Evolutionary conservation across 805 yeast genomes (phyloP).

Genomic region (Pichia ethanolica): DNA sequence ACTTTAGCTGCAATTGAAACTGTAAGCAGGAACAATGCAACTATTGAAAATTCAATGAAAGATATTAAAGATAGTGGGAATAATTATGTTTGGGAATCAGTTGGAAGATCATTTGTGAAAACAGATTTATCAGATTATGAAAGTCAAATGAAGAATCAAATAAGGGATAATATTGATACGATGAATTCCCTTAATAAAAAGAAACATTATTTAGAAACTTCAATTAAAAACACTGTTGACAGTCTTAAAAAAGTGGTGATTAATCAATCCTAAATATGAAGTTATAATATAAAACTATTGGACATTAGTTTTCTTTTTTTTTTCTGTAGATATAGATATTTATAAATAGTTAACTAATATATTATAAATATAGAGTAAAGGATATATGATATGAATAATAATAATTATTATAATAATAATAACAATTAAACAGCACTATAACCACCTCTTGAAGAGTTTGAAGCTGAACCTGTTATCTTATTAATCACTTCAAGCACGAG

Average conservation of each 20-base stretch:
- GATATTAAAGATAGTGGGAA: slow-evolving; percentile 43
- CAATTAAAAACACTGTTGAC: slow-evolving; percentile 65
- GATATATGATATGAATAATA: background rate
- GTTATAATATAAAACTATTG: no score
- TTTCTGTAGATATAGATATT: background rate
- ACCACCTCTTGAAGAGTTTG: slow-evolving; percentile 59
- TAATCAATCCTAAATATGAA: background rate
- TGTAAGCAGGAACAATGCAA: slow-evolving; percentile 40
- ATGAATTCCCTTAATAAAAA: slow-evolving; percentile 57
- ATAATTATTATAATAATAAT: background rate
- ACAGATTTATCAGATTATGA: slow-evolving; percentile 41
- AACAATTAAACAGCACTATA: slow-evolving; percentile 74
- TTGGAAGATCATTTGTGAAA: slow-evolving; percentile 67
- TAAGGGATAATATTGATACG: slow-evolving; percentile 48
- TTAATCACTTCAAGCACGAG: slow-evolving; percentile 61
- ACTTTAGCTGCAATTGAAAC: slow-evolving; percentile 46
- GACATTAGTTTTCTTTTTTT: no score
- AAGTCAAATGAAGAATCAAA: slow-evolving; percentile 42
- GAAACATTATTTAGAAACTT: slow-evolving; percentile 63
- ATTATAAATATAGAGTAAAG: no score
- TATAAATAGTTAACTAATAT: background rate
- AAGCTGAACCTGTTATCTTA: slow-evolving; percentile 51
- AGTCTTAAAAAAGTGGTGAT: slow-evolving; percentile 40
- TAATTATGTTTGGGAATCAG: slow-evolving; percentile 70
- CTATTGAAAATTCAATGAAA: slow-evolving; percentile 48